These are phyloP conservation scores for Vigna unguiculata DNA, from an alignment of 306 rosid species.

Conservation along the genomic window DNA sequence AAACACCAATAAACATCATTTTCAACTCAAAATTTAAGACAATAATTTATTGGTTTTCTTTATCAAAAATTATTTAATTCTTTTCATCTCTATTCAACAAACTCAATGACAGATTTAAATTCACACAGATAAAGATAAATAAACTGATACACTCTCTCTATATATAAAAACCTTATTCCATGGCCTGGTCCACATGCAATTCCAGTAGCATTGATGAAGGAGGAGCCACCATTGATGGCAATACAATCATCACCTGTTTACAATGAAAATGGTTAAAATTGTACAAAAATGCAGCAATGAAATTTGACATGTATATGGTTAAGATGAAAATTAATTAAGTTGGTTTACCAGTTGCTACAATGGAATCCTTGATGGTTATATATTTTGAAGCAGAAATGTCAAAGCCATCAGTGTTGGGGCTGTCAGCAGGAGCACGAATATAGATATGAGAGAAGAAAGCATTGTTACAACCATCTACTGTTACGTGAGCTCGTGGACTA, in stretches of 20 bases:
- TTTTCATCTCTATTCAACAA: too few species aligned
- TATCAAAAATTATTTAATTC: too few species aligned
- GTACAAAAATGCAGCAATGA: neutral
- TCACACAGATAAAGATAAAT: too few species aligned
- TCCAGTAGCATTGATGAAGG: constrained; percentile 39
- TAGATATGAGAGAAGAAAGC: constrained; percentile 9
- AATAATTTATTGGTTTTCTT: too few species aligned
- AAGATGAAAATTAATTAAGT: neutral
- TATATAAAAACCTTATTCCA: constrained; percentile 50
- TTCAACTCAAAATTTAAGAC: too few species aligned
- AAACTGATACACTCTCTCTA: too few species aligned
- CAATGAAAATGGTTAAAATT: neutral
- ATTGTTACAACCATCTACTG: neutral
- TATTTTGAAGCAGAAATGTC: constrained; percentile 24
- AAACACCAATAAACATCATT: too few species aligned
- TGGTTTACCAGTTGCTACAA: constrained; percentile 44
- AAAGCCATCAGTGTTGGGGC: constrained; percentile 63
- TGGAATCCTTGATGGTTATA: constrained; percentile 33
- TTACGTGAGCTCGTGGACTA: constrained; percentile 43
- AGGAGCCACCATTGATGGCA: constrained; percentile 40
- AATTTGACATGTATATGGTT: neutral
- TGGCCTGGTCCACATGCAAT: constrained; percentile 61
- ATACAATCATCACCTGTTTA: constrained; percentile 60
- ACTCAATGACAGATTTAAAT: too few species aligned
- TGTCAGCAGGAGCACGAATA: constrained; percentile 39